phyloP scores from a whole-genome alignment of 1,284 basidiomycete genomes.

The Ganoderma lingzhi region DNA sequence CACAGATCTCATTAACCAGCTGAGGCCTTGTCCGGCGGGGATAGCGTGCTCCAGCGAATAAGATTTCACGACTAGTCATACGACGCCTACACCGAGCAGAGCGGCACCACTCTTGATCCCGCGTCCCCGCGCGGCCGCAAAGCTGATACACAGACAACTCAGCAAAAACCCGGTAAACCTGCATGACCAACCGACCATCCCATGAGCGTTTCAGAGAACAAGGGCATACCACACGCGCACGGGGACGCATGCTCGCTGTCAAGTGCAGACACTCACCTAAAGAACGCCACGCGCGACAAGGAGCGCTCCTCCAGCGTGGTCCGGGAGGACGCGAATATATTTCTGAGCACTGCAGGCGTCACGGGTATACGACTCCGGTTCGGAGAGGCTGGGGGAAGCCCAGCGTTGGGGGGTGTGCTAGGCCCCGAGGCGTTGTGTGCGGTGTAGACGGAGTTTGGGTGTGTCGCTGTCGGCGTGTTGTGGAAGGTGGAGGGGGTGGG shows the following conservation, averaged over 20 bases:
- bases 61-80: slow-evolving; percentile 23
- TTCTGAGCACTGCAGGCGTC: slow-evolving; percentile 78
- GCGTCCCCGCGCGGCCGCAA: slow-evolving; percentile 72
- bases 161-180: slow-evolving; percentile 83
- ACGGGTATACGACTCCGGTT: slow-evolving; percentile 73
- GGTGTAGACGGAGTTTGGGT: slow-evolving; percentile 30
- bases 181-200: not conserved
- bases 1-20: not conserved
- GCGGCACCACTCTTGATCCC: slow-evolving; percentile 69
- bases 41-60: not conserved
- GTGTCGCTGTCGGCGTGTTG: slow-evolving; percentile 33
- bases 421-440: slow-evolving; percentile 13
- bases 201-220: not conserved
- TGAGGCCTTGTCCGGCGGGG: not conserved
- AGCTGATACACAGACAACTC: slow-evolving; percentile 80
- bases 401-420: slow-evolving; percentile 9
- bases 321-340: slow-evolving; percentile 84
- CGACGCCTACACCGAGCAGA: slow-evolving; percentile 63
- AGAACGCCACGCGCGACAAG: slow-evolving; percentile 83
- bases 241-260: not conserved
- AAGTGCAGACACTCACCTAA: slow-evolving; percentile 58
- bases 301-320: slow-evolving; percentile 81
- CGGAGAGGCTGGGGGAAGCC: slow-evolving; percentile 35
- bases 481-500: slow-evolving; percentile 36
- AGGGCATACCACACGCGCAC: not conserved